Evolutionary conservation across 83 land plant genomes (phyloP), one percentile per base, ranked within the genome.

Genomic region (Isoetes engelmannii): DNA sequence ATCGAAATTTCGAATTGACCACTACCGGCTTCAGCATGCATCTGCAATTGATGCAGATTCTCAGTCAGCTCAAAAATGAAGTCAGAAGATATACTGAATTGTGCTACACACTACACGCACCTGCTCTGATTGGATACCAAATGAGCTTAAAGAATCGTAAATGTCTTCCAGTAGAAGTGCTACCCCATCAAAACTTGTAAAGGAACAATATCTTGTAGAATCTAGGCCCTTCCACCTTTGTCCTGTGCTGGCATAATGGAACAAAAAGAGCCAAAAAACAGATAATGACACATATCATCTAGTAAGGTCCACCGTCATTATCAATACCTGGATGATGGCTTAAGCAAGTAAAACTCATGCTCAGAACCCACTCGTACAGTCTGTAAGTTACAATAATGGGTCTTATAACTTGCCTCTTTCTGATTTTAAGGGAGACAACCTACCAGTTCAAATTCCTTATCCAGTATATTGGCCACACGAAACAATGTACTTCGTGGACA

Each of bases 301-400:
- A 2, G 37, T 28, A 28, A 28, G 37, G 37, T 28, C 37, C 37
- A 28, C 37, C 37, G 37, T 28, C 2, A 28, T 28, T 28, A 28
- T 0, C 37, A 28, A 28, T 63, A 75, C 78, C 55, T 61, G n/a
- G 48, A 44, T 47, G 74, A 69, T 74, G 54, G 80, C 69, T 81
- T 86, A 63, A 94, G 74, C 21, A 94, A 77, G 63, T 74, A 90
- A 68, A 94, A 94, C 76, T 94, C 99, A 67, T 71, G 83, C 67
- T 94, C 99, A 75, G 90, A 94, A 7, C 99, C 99, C 47, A 92
- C 93, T 63, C 88, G 88, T 79, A 90, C 57, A 20, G 59, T 88
- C 99, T 94, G 75, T 6, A 79, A 57, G 6, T 20, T 0, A 6
- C 45, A 51, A 6, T 47, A 5, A 71, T 7, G 7, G 12, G 17